Conservation (phyloP, 106 monocot species). For the Acanthochlamys bracteata region DNA sequence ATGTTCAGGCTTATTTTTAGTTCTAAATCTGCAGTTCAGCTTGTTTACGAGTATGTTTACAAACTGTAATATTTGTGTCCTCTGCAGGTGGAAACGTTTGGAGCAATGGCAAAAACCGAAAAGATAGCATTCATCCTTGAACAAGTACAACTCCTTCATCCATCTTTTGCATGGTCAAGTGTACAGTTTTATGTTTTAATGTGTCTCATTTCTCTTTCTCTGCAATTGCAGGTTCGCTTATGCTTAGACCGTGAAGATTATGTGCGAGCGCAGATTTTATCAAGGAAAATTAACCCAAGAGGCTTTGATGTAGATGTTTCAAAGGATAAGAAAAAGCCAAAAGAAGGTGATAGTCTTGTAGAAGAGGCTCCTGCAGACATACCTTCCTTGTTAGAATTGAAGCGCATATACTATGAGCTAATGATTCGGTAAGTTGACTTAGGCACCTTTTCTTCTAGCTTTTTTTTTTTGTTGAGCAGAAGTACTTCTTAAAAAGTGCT, state of each 20-base stretch:
- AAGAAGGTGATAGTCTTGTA: constrained; percentile 88
- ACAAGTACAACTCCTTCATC: constrained; percentile 45
- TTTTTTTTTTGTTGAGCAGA: neutral
- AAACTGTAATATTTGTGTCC: neutral
- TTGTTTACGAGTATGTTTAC: neutral
- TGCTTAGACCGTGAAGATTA: constrained; percentile 96
- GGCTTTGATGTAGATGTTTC: constrained; percentile 75
- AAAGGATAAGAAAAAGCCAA: constrained; percentile 93
- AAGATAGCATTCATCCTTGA: constrained; percentile 99
- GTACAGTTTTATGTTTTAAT: neutral
- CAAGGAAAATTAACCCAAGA: constrained; percentile 85
- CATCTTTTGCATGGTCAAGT: neutral
- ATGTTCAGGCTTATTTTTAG: constrained; percentile 16
- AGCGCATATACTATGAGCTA: constrained; percentile 81
- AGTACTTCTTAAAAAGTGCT: neutral
- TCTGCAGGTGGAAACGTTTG: constrained; percentile 95
- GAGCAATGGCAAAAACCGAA: constrained; percentile 99
- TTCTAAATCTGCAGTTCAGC: neutral
- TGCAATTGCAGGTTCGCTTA: constrained; percentile 60
- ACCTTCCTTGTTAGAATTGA: constrained; percentile 86
- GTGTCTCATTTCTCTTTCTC: neutral
- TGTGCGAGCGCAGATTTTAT: constrained; percentile 85
- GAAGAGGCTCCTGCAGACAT: constrained; percentile 89
- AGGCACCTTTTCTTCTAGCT: constrained; percentile 1
- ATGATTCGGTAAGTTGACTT: constrained; percentile 76